Base-by-base conservation (phyloP, 768 basidiomycete genomes). In the Leucogyrophana mollusca region DNA sequence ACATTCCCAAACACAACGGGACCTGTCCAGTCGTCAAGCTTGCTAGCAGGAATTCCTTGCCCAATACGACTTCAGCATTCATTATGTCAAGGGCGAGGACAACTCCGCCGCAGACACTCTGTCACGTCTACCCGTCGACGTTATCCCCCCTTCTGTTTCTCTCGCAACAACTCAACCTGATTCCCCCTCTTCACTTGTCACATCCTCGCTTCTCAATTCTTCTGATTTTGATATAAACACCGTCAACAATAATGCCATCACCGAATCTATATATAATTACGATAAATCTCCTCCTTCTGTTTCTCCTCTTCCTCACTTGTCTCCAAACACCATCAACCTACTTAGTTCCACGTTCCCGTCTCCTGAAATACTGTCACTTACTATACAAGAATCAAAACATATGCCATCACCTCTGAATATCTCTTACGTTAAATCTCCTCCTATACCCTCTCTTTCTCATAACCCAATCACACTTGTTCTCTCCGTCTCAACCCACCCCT, bases 91-190 rank as follows among this genome's bases (percentile, higher is more conserved):
- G 9, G 56, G 56, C 1, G 43, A 51, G 17, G 22, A 39, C 2
- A 60, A 60, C 47, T 33, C 36, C 9, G 35, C 47, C 17, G 45
- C 58, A 0, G 55, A 60, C 37, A 53, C 50, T 1, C 40, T 60
- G 10, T 56, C 54, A 4, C 45, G 58, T 8, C 34, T 46, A 1
- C 48, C 47, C 5, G 16, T 13, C 4, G 14, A 41, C 9, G 6
- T 30, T 13, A 30, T 13, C 27, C 27, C 27, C 13, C 27, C 27
- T 30, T 30, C 27, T 30, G 27, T 13, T 33, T n/a, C 35, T 37
- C 27, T 30, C 13, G 6, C 35, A 37, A 7, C 35, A 21, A 37
- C 35, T 16, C n/a, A n/a, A n/a, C n/a, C n/a, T n/a, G n/a, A n/a
- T n/a, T n/a, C 13, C 27, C 27, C 27, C 27, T 6, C 13, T 30